Conservation (phyloP, 805 yeast species). For the Candida tammaniensis region DNA sequence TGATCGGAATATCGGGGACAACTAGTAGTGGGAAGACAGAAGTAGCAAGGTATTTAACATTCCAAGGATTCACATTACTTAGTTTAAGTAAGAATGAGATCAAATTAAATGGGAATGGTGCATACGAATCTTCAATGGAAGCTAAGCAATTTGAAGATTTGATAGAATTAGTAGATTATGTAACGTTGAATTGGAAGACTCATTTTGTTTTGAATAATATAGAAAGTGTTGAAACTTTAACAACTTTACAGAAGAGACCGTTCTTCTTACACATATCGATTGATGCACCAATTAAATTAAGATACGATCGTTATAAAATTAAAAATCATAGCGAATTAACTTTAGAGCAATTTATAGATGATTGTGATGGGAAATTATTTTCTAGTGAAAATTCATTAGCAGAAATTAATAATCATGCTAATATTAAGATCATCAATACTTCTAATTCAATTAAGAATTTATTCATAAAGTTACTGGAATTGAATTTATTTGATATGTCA, state of each 20-base stretch:
- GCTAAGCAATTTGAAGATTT: conserved; percentile 31
- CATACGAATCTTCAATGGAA: conserved; percentile 10
- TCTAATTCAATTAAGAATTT: conserved; percentile 33
- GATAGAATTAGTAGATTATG: conserved; percentile 52
- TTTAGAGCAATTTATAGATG: conserved; percentile 36
- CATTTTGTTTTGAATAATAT: conserved; percentile 60
- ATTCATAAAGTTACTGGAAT: conserved; percentile 38
- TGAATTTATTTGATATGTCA: conserved; percentile 30
- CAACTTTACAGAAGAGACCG: conserved; percentile 62
- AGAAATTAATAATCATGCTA: conserved; percentile 58
- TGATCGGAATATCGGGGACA: conserved; percentile 74
- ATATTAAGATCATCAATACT: conserved; percentile 39
- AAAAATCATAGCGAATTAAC: conserved; percentile 6
- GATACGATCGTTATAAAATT: conserved; percentile 36
- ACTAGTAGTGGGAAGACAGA: conserved; percentile 64
- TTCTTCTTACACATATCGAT: conserved; percentile 77
- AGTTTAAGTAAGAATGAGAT: conserved; percentile 8
- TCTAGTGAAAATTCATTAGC: conserved; percentile 50
- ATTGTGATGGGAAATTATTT: conserved; percentile 33
- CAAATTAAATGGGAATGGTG: no score
- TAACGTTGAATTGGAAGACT: conserved; percentile 64
- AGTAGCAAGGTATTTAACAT: conserved; percentile 54
- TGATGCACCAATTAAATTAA: conserved; percentile 63
- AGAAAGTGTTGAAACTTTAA: conserved; percentile 39
- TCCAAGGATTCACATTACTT: conserved; percentile 49